These are phyloP conservation scores for Suhomyces sp. DNA, from an alignment of 805 yeast genomes.

Conservation along the genomic window DNA sequence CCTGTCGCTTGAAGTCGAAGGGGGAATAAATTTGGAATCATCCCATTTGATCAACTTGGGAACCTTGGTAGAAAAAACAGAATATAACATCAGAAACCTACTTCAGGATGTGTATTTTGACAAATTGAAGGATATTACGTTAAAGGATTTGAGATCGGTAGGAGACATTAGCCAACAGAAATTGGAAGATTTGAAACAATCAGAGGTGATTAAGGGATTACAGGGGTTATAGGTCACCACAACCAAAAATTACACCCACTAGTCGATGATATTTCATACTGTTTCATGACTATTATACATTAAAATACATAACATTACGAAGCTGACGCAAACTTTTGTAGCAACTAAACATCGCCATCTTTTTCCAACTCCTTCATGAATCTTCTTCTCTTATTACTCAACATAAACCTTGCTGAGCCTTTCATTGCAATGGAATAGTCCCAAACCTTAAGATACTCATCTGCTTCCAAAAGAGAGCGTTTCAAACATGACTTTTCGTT, in stretches of 20 bases:
- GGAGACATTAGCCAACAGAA: constrained; percentile 34
- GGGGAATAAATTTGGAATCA: constrained; percentile 42
- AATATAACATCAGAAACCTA: constrained; percentile 79
- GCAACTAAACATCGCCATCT: no score
- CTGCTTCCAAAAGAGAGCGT: constrained; percentile 34
- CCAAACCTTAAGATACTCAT: constrained; percentile 49
- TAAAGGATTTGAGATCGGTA: constrained; percentile 42
- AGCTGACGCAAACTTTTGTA: no score
- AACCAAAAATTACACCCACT: no score
- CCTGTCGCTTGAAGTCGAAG: constrained; percentile 37
- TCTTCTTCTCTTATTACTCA: constrained; percentile 48
- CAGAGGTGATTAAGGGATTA: constrained; percentile 40
- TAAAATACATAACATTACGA: no score
- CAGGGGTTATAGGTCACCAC: constrained; percentile 31
- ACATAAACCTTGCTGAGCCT: constrained; percentile 52
- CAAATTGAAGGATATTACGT: constrained; percentile 82
- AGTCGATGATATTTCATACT: no score
- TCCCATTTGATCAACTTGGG: constrained; percentile 89
- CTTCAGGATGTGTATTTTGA: constrained; percentile 94
- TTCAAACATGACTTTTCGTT: constrained; percentile 29
- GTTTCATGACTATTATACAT: no score
- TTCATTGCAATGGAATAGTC: constrained; percentile 37
- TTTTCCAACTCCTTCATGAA: no score
- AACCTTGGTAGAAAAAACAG: constrained; percentile 80
- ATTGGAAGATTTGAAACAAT: constrained; percentile 32